Percentiles rank a stretch among this genome's conserved stretches.
Conservation (phyloP, 1,284 basidiomycete species). For the Mycena sp. region DNA sequence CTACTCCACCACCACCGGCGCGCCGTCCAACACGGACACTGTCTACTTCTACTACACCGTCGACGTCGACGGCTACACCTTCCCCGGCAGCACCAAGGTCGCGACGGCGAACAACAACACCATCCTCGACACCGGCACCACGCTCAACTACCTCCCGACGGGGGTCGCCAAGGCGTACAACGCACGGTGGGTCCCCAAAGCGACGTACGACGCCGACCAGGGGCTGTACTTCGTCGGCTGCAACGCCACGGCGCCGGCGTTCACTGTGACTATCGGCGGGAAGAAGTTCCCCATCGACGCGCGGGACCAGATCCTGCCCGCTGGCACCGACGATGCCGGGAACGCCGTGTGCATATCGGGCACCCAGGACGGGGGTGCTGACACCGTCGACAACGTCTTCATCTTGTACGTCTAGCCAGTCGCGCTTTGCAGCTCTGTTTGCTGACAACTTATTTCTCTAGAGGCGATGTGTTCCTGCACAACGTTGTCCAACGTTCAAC, state of each 20-base stretch:
- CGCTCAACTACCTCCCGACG: conserved; percentile 49
- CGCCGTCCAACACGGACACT: conserved; percentile 12
- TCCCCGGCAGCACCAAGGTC: conserved; percentile 30
- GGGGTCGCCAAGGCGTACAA: conserved; percentile 35
- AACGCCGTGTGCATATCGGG: conserved; percentile 13
- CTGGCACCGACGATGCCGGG: conserved; percentile 17
- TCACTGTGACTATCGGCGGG: conserved; percentile 34
- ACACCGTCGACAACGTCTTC: conserved; percentile 7
- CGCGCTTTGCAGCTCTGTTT: not conserved
- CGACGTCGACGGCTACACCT: conserved; percentile 35
- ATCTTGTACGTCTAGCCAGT: conserved; percentile 10
- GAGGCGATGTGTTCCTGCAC: conserved; percentile 21
- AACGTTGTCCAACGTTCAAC: conserved; percentile 24
- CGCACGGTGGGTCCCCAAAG: conserved; percentile 33
- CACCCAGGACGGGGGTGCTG: conserved; percentile 12
- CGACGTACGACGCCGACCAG: conserved; percentile 27
- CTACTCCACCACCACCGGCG: conserved; percentile 21
- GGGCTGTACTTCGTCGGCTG: conserved; percentile 33
- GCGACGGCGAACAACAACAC: conserved; percentile 24
- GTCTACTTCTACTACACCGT: conserved; percentile 37
- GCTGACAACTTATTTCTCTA: not conserved
- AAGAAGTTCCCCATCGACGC: conserved; percentile 32
- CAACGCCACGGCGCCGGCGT: conserved; percentile 33
- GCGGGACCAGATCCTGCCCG: conserved; percentile 34
- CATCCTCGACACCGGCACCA: no score